These are phyloP conservation scores for Filosporella fistucella DNA, from an alignment of 495 filamentous ascomycete genomes.

Conservation along the genomic window DNA sequence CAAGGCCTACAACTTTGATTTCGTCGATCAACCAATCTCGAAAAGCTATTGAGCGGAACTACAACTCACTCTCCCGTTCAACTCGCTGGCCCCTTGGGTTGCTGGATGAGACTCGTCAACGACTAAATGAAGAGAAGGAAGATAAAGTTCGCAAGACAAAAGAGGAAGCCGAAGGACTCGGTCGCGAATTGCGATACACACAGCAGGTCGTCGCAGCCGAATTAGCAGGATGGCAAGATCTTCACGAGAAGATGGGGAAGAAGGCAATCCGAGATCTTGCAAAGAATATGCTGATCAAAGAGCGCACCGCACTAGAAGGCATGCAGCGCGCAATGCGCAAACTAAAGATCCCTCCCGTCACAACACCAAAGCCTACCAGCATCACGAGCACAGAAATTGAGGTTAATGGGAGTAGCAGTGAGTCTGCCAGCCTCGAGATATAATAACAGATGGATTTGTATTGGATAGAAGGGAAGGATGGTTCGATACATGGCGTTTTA, in stretches of 20 bases:
- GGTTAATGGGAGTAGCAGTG: neutral
- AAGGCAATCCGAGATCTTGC: slow-evolving; percentile 73
- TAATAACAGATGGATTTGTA: too few species aligned
- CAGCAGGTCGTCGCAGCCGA: slow-evolving; percentile 90
- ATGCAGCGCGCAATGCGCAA: slow-evolving; percentile 71
- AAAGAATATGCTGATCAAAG: slow-evolving; percentile 68
- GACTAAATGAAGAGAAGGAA: slow-evolving; percentile 73
- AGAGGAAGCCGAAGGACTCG: slow-evolving; percentile 59
- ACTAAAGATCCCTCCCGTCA: slow-evolving; percentile 25
- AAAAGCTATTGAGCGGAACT: slow-evolving; percentile 68
- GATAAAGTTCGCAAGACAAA: slow-evolving; percentile 63
- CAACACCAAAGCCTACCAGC: neutral
- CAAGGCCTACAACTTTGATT: slow-evolving; percentile 77
- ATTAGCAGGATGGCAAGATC: slow-evolving; percentile 88
- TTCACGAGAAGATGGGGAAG: slow-evolving; percentile 71
- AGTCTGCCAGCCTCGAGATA: neutral
- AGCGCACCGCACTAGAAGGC: slow-evolving; percentile 74
- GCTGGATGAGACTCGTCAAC: slow-evolving; percentile 83
- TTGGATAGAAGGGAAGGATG: too few species aligned
- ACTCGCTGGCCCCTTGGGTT: slow-evolving; percentile 77
- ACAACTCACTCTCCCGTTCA: slow-evolving; percentile 64
- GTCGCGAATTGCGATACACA: slow-evolving; percentile 80
- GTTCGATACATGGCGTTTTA: too few species aligned
- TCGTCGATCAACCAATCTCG: slow-evolving; percentile 58
- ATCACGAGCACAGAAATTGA: neutral